Evolutionary conservation across 139 green algal genomes (phyloP).

Genomic region (Chlorella ohadii): DNA sequence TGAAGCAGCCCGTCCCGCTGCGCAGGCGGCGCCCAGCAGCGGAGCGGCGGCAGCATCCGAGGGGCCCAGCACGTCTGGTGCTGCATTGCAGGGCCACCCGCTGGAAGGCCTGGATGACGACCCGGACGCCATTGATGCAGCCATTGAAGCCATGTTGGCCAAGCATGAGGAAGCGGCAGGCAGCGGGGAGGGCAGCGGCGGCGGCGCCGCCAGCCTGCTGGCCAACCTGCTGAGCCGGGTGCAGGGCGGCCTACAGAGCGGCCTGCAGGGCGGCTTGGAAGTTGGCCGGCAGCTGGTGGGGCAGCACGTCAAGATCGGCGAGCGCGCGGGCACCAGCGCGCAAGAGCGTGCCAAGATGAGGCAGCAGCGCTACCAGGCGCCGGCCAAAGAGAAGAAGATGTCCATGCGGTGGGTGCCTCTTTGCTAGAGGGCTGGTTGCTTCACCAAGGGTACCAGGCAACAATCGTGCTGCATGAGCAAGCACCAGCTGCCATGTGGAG

Average conservation of each 20-base stretch:
- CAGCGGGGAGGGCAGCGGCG: neutral
- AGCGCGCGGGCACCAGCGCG: neutral
- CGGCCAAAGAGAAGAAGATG: neutral
- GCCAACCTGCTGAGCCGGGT: neutral
- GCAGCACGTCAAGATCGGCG: neutral
- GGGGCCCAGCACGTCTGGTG: neutral
- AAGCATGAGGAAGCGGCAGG: too few species aligned
- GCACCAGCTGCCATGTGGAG: too few species aligned
- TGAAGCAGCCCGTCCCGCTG: neutral
- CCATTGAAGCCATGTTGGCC: neutral
- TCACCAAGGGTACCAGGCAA: too few species aligned
- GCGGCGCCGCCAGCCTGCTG: neutral
- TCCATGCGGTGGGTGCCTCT: neutral
- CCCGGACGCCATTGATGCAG: neutral
- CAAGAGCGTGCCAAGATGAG: neutral
- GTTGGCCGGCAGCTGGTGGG: slow-evolving; percentile 1
- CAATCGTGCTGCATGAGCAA: too few species aligned
- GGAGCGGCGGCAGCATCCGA: neutral
- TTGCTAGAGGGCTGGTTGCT: too few species aligned
- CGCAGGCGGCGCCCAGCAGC: neutral
- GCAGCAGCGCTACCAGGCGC: neutral
- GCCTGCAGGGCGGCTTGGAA: too few species aligned
- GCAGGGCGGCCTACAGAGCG: neutral
- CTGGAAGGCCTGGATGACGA: neutral
- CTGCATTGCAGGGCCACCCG: neutral